These are phyloP conservation scores for Porphyridium purpureum DNA, from an alignment of 23 red algal species.

Conservation along the genomic window DNA sequence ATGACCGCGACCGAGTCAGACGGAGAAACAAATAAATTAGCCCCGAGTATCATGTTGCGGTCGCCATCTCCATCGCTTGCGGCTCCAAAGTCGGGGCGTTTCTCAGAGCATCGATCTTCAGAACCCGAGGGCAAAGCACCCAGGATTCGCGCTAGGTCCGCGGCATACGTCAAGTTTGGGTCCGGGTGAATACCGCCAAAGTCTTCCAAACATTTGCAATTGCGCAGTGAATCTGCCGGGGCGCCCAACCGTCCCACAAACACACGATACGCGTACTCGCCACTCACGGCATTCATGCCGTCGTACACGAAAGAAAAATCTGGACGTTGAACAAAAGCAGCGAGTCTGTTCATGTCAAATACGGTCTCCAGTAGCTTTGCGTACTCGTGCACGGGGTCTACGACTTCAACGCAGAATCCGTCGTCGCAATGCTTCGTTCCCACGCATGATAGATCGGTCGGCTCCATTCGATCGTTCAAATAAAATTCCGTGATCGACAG, in stretches of 20 bases:
- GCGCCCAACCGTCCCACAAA: slow-evolving; percentile 43
- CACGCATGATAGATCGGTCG: slow-evolving; percentile 13
- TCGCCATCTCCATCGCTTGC: slow-evolving; percentile 94
- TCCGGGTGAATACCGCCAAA: slow-evolving; percentile 72
- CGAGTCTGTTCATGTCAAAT: slow-evolving; percentile 68
- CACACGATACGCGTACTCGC: slow-evolving; percentile 42
- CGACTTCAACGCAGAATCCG: slow-evolving; percentile 54
- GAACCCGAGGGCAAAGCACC: background rate
- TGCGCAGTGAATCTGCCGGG: slow-evolving; percentile 8
- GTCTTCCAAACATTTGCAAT: slow-evolving; percentile 27
- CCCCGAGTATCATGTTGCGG: slow-evolving; percentile 86
- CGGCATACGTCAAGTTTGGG: slow-evolving; percentile 53
- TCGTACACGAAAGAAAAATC: slow-evolving; percentile 83
- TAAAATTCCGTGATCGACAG: slow-evolving; percentile 29
- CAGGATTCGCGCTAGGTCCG: slow-evolving; percentile 19
- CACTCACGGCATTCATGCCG: slow-evolving; percentile 56
- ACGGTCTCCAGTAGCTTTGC: slow-evolving; percentile 26
- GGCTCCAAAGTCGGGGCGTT: slow-evolving; percentile 49
- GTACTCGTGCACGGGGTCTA: slow-evolving; percentile 54
- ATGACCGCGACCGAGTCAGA: slow-evolving; percentile 93
- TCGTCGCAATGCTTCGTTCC: slow-evolving; percentile 4
- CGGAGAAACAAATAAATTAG: slow-evolving; percentile 60
- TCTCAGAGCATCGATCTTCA: slow-evolving; percentile 3
- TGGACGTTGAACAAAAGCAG: slow-evolving; percentile 22
- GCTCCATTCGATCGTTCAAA: slow-evolving; percentile 13